Evolutionary conservation across 2,329 filamentous ascomycete genomes (phyloP).

Genomic region (Pestalotiopsis fici): DNA sequence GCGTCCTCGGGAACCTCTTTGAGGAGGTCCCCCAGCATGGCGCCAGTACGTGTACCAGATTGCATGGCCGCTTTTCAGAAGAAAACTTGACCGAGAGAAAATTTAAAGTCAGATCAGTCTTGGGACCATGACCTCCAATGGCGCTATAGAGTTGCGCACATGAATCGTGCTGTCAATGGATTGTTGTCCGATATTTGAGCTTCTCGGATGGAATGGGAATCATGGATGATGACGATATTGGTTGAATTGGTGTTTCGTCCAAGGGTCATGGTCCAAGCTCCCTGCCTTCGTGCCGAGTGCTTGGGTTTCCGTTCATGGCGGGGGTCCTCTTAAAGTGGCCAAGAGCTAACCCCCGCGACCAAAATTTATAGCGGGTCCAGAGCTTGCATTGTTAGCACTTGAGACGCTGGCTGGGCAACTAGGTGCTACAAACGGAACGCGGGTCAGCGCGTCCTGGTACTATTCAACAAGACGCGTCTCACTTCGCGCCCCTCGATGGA

Average conservation of each 20-base stretch:
- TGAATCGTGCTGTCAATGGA: neutral
- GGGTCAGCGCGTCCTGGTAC: neutral
- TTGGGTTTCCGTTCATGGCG: neutral
- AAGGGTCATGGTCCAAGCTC: neutral
- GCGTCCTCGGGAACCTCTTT: slow-evolving; percentile 7
- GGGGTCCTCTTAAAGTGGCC: neutral
- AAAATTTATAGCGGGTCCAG: neutral
- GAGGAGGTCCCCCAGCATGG: neutral
- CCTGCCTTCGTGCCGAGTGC: neutral
- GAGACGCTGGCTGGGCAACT: neutral
- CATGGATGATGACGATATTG: neutral
- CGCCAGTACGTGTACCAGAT: no score
- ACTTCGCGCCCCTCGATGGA: neutral
- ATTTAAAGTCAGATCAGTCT: no score
- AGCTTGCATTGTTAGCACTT: no score
- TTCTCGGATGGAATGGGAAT: neutral
- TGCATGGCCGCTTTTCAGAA: no score
- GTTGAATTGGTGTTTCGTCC: neutral
- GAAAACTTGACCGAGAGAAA: no score
- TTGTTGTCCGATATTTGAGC: neutral
- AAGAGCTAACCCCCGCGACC: neutral
- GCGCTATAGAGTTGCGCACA: no score
- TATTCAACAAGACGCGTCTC: neutral
- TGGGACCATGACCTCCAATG: no score
- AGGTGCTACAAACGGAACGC: neutral